Evolutionary conservation across 371 early-diverging fungal genomes (phyloP).

Genomic region (Entomophthora muscae): DNA sequence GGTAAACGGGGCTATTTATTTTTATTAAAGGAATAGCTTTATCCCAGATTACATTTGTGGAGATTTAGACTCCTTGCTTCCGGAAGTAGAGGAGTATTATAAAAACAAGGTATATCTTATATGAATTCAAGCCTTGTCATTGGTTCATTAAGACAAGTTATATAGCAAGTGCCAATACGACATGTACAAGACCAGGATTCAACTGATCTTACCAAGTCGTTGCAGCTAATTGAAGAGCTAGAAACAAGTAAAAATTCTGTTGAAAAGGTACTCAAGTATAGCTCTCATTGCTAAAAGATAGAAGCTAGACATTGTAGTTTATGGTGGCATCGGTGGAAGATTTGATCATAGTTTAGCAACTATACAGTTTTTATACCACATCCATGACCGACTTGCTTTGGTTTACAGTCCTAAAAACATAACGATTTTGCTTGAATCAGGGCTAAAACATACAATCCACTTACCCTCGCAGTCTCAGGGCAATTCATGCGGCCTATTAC

Average conservation of each 20-base stretch:
- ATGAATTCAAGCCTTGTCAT: background rate
- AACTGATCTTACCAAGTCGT: constrained; percentile 80
- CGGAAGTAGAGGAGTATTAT: constrained; percentile 47
- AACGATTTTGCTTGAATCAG: constrained; percentile 14
- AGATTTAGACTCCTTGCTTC: constrained; percentile 66
- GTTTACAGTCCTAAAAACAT: background rate
- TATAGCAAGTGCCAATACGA: constrained; percentile 8
- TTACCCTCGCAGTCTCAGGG: constrained; percentile 50
- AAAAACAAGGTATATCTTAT: constrained; percentile 18
- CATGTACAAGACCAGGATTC: constrained; percentile 36
- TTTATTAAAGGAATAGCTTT: constrained; percentile 19
- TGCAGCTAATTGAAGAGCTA: constrained; percentile 17
- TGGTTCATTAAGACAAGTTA: background rate
- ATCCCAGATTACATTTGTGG: constrained; percentile 67
- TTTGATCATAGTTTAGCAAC: constrained; percentile 75
- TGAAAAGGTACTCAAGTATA: constrained; percentile 1
- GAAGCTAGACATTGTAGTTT: constrained; percentile 31
- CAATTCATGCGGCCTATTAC: constrained; percentile 76
- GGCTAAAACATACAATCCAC: constrained; percentile 42
- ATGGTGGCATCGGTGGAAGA: constrained; percentile 73
- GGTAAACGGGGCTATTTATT: background rate
- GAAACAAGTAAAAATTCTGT: constrained; percentile 14
- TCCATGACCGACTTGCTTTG: background rate
- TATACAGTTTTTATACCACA: constrained; percentile 47
- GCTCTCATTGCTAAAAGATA: background rate